Conservation (phyloP, 352 stramenopile genomes). For the Globisporangium middletonii region DNA sequence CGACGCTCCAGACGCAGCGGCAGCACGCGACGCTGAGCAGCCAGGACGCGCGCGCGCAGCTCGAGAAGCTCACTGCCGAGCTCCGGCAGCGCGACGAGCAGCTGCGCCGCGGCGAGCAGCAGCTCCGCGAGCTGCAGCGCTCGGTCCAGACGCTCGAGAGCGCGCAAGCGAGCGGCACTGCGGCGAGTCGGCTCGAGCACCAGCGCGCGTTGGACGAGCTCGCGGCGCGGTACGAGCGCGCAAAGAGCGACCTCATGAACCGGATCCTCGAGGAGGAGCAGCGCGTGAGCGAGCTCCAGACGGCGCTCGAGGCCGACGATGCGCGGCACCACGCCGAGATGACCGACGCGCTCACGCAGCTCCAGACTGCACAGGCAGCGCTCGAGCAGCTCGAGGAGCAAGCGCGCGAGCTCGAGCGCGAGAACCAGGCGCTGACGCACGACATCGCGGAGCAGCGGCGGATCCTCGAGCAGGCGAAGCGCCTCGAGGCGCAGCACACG, state of each 20-base stretch:
- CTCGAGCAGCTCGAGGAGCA: conserved; percentile 18
- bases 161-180: conserved; percentile 13
- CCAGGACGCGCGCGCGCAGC: conserved; percentile 35
- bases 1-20: conserved; percentile 42
- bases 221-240: conserved; percentile 32
- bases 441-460: conserved; percentile 16
- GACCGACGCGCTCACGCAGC: conserved; percentile 20
- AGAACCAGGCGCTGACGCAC: conserved; percentile 33
- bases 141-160: conserved; percentile 30
- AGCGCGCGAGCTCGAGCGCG: conserved; percentile 35
- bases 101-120: conserved; percentile 35
- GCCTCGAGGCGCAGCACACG: conserved; percentile 19
- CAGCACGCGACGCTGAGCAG: conserved; percentile 31
- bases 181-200: conserved; percentile 12
- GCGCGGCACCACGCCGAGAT: conserved; percentile 17
- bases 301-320: conserved; percentile 22
- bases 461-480: conserved; percentile 12
- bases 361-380: conserved; percentile 19
- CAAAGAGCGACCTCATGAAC: conserved; percentile 29
- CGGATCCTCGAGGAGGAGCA: conserved; percentile 37
- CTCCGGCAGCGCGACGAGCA: conserved; percentile 40
- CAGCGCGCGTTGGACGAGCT: conserved; percentile 24
- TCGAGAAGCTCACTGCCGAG: conserved; percentile 32
- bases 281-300: conserved; percentile 37
- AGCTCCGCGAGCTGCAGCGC: conserved; percentile 27